A percentile compares a stretch with the other conserved stretches of the same genome.
Conservation (phyloP, 169 alveolate genomes). For the Plasmodium gonderi region DNA sequence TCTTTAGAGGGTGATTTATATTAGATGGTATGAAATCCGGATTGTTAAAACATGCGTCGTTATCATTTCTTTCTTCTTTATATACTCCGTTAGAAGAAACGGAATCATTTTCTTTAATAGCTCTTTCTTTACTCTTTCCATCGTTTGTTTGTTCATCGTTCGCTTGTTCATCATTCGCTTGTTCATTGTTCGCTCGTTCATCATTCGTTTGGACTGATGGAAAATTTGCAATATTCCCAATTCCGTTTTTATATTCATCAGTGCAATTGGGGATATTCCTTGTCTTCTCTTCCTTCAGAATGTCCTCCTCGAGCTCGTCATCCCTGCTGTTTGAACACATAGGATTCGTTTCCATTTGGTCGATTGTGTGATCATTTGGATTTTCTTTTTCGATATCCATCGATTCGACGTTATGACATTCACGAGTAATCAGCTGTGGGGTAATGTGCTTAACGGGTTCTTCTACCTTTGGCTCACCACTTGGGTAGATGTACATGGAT, state of each 20-base stretch:
- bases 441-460: not conserved
- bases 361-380: no score
- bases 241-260: no score
- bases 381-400: not conserved
- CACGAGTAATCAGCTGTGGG: not conserved
- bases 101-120: not conserved
- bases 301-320: no score
- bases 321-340: no score
- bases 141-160: no score
- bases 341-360: no score
- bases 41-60: not conserved
- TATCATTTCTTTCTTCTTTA: not conserved
- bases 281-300: no score
- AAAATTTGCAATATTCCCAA: no score
- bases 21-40: conserved; percentile 12
- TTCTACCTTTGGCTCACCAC: not conserved
- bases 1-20: not conserved
- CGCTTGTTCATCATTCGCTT: no score
- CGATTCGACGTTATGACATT: not conserved
- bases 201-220: no score
- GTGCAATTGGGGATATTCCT: no score
- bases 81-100: not conserved
- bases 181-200: no score
- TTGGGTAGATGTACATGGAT: not conserved
- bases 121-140: not conserved